Evolutionary conservation across 768 basidiomycete species (phyloP), one percentile per base, ranked within the genome.

Genomic region (Leccinellum rugosiceps): DNA sequence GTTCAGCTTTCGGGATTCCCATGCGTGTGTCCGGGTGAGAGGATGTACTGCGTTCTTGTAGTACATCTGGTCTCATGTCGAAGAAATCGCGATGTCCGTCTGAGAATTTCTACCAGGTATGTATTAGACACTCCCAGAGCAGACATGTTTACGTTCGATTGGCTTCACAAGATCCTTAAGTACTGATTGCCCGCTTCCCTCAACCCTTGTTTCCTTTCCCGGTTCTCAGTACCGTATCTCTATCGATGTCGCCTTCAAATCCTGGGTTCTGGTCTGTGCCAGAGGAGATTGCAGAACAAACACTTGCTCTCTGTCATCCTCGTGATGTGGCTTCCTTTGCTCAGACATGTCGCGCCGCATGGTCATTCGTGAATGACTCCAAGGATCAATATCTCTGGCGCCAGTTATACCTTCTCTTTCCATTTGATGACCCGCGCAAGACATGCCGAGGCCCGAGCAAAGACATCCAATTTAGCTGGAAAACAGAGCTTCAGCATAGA

Each of bases 301-400:
- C 83, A 30, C 79, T 91, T 17, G 68, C 74, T 9, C 77, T 80
- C 62, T 84, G 83, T 62, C 76, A 80, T 60, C 82, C 84, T 43
- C 71, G 72, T 60, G 85, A 87, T 55, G 78, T 89, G 46, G 75
- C 83, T n/a, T 66, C 77, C 26, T 85, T 88, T 66, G 74, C 85
- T 14, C 74, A 75, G 65, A 82, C 84, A 47, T 87, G 83, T 65
- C 75, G 74, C 21, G 63, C 72, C 8, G 79, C 83, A 15, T 74
- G 73, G 61, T 63, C 66, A 41, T 70, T 88, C 47, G 77, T 88
- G 45, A 81, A 84, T 64, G 67, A 73, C 21, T 58, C 75, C 30
- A 58, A 73, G 28, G 84, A 87, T 71, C 79, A 80, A 48, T 81
- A 83, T 65, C 77, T 92, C 41, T 92, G 88, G 88, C 83, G 84